Evolutionary conservation across 2,329 filamentous ascomycete genomes (phyloP).

Genomic region (Xylaria digitata): DNA sequence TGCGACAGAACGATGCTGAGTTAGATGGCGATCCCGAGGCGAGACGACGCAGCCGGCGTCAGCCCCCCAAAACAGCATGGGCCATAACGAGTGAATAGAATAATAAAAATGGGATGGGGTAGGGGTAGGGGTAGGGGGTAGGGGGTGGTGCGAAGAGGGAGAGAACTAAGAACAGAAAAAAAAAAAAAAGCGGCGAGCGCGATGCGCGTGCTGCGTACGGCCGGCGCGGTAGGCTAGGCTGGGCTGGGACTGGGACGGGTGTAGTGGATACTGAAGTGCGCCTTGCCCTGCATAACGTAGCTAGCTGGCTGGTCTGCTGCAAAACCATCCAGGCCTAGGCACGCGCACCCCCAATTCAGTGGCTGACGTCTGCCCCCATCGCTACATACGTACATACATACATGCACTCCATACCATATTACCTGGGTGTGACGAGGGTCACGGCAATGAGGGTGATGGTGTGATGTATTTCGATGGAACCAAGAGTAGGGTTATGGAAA

Average conservation of each 20-base stretch:
- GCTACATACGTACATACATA: background rate
- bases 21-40: slow-evolving; percentile 45
- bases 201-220: slow-evolving; percentile 32
- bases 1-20: slow-evolving; percentile 28
- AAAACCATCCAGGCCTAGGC: slow-evolving; percentile 25
- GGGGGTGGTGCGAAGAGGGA: background rate
- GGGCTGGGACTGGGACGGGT: slow-evolving; percentile 24
- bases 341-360: slow-evolving; percentile 29
- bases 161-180: background rate
- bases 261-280: slow-evolving; percentile 35
- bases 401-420: no score
- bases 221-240: slow-evolving; percentile 20
- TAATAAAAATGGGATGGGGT: no score
- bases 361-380: slow-evolving; percentile 22
- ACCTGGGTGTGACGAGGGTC: slow-evolving; percentile 10
- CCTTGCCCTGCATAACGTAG: slow-evolving; percentile 37
- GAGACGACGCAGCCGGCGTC: slow-evolving; percentile 44
- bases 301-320: slow-evolving; percentile 17
- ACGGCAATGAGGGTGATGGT: background rate
- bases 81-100: slow-evolving; percentile 8
- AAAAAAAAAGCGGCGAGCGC: slow-evolving; percentile 29
- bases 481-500: background rate
- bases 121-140: slow-evolving; percentile 6
- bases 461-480: background rate
- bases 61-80: slow-evolving; percentile 34